Evolutionary conservation across 2,329 filamentous ascomycete species (phyloP), one percentile per base, ranked within the genome.

Genomic region (Verticillium albo-atrum): DNA sequence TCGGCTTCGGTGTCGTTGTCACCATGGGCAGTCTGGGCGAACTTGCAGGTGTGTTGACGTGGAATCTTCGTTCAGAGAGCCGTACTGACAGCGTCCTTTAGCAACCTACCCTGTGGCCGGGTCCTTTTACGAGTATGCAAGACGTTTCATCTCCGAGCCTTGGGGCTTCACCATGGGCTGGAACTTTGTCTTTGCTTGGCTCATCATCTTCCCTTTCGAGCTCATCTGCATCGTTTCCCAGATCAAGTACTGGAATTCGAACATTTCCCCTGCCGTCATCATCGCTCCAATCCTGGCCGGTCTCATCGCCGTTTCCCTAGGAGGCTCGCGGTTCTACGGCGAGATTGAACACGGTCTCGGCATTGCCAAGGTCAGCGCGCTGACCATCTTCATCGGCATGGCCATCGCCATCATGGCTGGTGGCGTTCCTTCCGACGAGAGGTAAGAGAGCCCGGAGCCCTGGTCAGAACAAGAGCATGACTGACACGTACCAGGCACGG

Each of bases 361-460:
- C 30, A 70, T 79, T 10, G 75, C 82, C 61, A 85, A 85, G 66
- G 74, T 83, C 60, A 61, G 74, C 30, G 81, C 83, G 32, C 74
- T 82, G 63, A 70, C 79, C 26, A 80, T 81, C 20, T 88, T 87
- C 70, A 82, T 87, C 62, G 72, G 87, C 58, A 72, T 84, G 4
- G 82, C 79, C 17, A 78, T 85, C 56, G 74, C 84, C 57, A 76
- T 85, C 63, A 76, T 81, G 60, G 71, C 70, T 34, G 80, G 80
- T 5, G 80, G 78, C 35, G 79, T 82, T 30, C 75, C 79, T 55
- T 70, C 75, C 35, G 74, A 82, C 54, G 54, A 62, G 10, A 64
- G 69, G 63, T 65, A 55, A 42, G 54, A 20, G 34, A 77, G 17
- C 80, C 82, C 64, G 80, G 83, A 60, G 79, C 82, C 15, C 14